Conservation (phyloP, 768 basidiomycete genomes). For the Panus rudis region DNA sequence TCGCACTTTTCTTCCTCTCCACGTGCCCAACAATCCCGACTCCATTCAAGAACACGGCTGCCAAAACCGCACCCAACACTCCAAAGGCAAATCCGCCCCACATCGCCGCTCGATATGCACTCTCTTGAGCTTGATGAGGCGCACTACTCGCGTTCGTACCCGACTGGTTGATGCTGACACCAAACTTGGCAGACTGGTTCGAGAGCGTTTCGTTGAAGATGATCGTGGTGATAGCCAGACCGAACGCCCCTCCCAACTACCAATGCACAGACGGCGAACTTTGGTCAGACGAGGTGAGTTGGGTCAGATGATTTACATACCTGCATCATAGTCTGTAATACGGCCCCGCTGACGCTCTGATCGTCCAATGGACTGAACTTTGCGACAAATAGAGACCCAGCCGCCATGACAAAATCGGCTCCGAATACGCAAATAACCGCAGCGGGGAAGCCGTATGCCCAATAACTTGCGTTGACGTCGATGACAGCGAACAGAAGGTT, state of each 20-base stretch:
- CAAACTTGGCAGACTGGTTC: slow-evolving; percentile 24
- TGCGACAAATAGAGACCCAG: slow-evolving; percentile 68
- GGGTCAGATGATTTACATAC: slow-evolving; percentile 24
- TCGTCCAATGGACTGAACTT: slow-evolving; percentile 58
- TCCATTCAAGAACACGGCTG: not conserved
- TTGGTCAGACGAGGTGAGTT: not conserved
- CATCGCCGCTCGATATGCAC: not conserved
- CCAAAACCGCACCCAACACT: not conserved
- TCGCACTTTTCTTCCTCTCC: no score
- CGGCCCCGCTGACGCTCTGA: slow-evolving; percentile 64
- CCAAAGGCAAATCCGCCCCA: not conserved
- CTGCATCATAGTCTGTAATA: slow-evolving; percentile 76
- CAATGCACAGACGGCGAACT: not conserved
- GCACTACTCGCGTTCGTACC: slow-evolving; percentile 18
- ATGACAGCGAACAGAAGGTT: slow-evolving; percentile 64
- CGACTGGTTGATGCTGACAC: slow-evolving; percentile 21
- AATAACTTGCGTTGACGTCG: slow-evolving; percentile 46
- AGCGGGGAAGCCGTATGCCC: slow-evolving; percentile 71
- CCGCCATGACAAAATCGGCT: slow-evolving; percentile 70
- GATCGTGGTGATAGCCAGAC: slow-evolving; percentile 63
- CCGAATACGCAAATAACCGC: slow-evolving; percentile 59
- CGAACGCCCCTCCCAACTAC: slow-evolving; percentile 61
- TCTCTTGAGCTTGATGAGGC: slow-evolving; percentile 17
- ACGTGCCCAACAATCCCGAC: slow-evolving; percentile 11
- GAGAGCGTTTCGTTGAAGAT: slow-evolving; percentile 49